Percentiles rank a stretch among this genome's conserved stretches.
Evolutionary conservation across 176 grass and related monocot genomes (phyloP).

Genomic region (Guadua angustifolia): DNA sequence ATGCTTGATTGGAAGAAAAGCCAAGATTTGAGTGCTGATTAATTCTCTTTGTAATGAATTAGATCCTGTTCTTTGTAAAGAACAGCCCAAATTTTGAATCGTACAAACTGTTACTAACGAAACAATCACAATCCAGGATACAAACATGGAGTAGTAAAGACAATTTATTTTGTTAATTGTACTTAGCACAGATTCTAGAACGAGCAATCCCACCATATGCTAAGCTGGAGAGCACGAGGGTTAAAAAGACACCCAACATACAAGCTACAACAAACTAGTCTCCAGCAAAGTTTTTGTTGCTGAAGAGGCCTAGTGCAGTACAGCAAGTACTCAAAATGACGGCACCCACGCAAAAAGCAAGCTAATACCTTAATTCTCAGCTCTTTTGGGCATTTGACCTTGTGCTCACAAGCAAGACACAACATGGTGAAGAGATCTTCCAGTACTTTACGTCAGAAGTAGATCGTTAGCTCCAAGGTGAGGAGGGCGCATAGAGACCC

Average conservation of each 20-base stretch:
- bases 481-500: conserved; percentile 88
- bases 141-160: neutral
- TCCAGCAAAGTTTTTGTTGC: conserved; percentile 43
- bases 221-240: conserved; percentile 43
- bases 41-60: neutral
- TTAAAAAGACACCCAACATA: conserved; percentile 56
- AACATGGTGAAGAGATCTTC: conserved; percentile 19
- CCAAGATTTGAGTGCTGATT: no score
- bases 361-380: conserved; percentile 11
- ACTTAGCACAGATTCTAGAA: conserved; percentile 40
- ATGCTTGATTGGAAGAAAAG: neutral
- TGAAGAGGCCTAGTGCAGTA: conserved; percentile 39
- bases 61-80: neutral
- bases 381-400: conserved; percentile 11
- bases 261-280: conserved; percentile 50
- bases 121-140: neutral
- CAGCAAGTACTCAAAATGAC: neutral
- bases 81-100: neutral
- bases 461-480: conserved; percentile 78
- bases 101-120: neutral
- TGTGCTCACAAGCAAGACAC: conserved; percentile 25
- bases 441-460: conserved; percentile 61
- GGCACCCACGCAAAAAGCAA: neutral
- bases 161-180: conserved; percentile 49
- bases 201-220: conserved; percentile 33